phyloP scores from a whole-genome alignment of 805 yeast species.

The Candida rishiriensis region DNA sequence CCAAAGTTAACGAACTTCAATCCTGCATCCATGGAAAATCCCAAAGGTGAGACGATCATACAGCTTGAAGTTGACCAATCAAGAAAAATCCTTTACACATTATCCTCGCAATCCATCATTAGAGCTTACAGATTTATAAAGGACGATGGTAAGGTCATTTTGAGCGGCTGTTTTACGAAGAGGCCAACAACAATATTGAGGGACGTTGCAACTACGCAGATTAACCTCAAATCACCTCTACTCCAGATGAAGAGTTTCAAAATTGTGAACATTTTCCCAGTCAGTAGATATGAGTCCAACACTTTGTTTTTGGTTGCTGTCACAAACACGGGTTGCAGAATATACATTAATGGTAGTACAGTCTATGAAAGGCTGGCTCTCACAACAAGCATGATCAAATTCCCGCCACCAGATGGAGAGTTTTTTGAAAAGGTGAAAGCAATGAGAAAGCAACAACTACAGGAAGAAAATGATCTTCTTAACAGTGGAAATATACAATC shows the following conservation, averaged over 20 bases:
- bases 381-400: slow-evolving; percentile 37
- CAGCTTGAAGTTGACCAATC: slow-evolving; percentile 73
- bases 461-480: slow-evolving; percentile 29
- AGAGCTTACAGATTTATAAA: slow-evolving; percentile 64
- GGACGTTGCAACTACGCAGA: slow-evolving; percentile 37
- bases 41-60: slow-evolving; percentile 51
- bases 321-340: slow-evolving; percentile 79
- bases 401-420: slow-evolving; percentile 38
- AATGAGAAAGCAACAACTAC: slow-evolving; percentile 35
- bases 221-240: slow-evolving; percentile 36
- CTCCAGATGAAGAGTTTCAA: slow-evolving; percentile 51
- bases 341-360: slow-evolving; percentile 53
- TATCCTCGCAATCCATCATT: slow-evolving; percentile 77
- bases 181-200: slow-evolving; percentile 44
- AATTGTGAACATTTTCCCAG: slow-evolving; percentile 59
- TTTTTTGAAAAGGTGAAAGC: slow-evolving; percentile 27
- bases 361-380: slow-evolving; percentile 30
- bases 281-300: slow-evolving; percentile 59
- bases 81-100: slow-evolving; percentile 71
- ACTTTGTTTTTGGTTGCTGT: slow-evolving; percentile 72
- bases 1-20: slow-evolving; percentile 27
- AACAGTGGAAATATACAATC: slow-evolving; percentile 9
- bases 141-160: slow-evolving; percentile 31
- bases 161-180: slow-evolving; percentile 31
- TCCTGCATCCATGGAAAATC: slow-evolving; percentile 13